Conservation (phyloP, 805 yeast species). For the Candida koratica region DNA sequence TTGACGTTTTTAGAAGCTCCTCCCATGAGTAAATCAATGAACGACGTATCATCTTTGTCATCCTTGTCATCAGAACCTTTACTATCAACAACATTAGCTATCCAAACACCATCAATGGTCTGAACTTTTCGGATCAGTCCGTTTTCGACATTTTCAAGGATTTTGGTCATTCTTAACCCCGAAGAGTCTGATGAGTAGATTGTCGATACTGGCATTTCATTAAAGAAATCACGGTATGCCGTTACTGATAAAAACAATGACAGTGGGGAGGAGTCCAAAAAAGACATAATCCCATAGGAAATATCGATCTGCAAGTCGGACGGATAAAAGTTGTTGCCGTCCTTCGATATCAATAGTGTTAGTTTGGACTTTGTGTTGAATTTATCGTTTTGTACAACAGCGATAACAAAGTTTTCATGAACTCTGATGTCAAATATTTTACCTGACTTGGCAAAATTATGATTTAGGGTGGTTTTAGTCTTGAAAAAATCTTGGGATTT, state of each 20-base stretch:
- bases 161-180: conserved; percentile 47
- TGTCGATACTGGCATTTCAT: conserved; percentile 23
- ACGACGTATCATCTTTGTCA: conserved; percentile 16
- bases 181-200: conserved; percentile 54
- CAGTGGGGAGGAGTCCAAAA: conserved; percentile 38
- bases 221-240: conserved; percentile 13
- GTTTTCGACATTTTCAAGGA: conserved; percentile 40
- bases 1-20: conserved; percentile 18
- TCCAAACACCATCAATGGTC: conserved; percentile 59
- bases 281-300: conserved; percentile 31
- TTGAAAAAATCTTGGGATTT: conserved; percentile 44
- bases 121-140: conserved; percentile 45
- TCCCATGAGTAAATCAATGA: conserved; percentile 25
- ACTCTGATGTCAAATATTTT: conserved; percentile 31
- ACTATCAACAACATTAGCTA: conserved; percentile 38
- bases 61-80: conserved; percentile 15
- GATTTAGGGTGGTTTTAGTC: conserved; percentile 24
- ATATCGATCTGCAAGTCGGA: conserved; percentile 39
- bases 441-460: conserved; percentile 26
- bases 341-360: conserved; percentile 44
- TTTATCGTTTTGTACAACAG: conserved; percentile 40
- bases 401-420: conserved; percentile 40
- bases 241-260: conserved; percentile 25
- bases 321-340: conserved; percentile 36
- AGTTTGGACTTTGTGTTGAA: conserved; percentile 36